Base-by-base conservation (phyloP, 148 eudicot species). In the Rhododendron henanense region DNA sequence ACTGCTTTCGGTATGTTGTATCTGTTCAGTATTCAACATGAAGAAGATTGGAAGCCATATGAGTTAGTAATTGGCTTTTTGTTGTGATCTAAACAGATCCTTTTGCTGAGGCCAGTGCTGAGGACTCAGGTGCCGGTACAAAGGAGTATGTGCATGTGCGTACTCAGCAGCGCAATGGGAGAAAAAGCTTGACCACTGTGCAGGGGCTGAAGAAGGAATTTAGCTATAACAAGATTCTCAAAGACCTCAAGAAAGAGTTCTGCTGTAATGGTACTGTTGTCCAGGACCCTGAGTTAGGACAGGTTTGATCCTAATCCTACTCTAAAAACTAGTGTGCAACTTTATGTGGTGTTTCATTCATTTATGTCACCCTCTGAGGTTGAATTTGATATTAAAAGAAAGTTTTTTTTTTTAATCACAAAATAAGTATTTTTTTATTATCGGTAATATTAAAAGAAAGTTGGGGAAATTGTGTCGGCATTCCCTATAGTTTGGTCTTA, bases 131-230 rank as follows among this genome's bases (percentile, higher is more conserved):
- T 69, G 76, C 76, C 1, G 76, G 76, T 25, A 25, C 76, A 71
- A 71, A 71, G 41, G 76, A 71, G 76, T 71, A 71, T 71, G 76
- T 71, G 76, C 76, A 71, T 71, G 39, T 31, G 15, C 76, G 76
- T 71, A 71, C 39, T n/a, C 76, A 71, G 41, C 39, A 71, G 41
- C 76, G 76, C 6, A 71, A 71, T 71, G 76, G 76, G 35, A 71
- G 76, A 31, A 71, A 71, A 71, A 71, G 76, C 76, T 25, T 71
- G 39, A 71, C 76, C 39, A 71, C 76, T 11, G 76, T 71, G 37
- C 76, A 71, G 15, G 76, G 76, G 6, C 16, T 71, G 39, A 71
- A 71, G 76, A 71, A 71, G 76, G 76, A 71, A 28, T 71, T 71
- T 31, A 71, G 76, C 76, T 71, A 71, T 14, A 71, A 28, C 39